Base-by-base conservation (phyloP, 176 grass and related monocot species). In the Oryza officinalis region DNA sequence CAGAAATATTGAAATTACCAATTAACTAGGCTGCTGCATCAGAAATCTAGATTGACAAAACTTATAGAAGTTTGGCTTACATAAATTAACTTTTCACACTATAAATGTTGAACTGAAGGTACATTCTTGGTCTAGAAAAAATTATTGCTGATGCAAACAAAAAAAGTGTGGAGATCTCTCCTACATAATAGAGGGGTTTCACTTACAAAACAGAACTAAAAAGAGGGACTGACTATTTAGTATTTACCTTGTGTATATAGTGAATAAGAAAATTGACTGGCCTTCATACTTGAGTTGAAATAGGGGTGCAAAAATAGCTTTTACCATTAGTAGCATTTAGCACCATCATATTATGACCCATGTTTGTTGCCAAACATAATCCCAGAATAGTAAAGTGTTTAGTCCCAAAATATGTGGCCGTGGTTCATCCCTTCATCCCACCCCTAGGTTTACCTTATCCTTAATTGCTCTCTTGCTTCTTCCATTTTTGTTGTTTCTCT, bases 381-480 rank as follows among this genome's bases (percentile, higher is more conserved):
- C 63, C 41, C 52, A 63, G 5, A 69, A 64, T 18, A 20, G 64
- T 18, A 80, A 31, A 75, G 6, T 33, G 46, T 75, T 90, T 68
- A 74, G 35, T 37, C 47, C 84, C 52, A 18, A 63, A 69, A 80
- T 90, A 80, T 75, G 80, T 84, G 89, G 84, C 9, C 80, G 50
- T 54, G 49, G 40, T 79, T 87, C 80, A 80, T 75, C 63, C 64
- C 80, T 71, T 83, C 50, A 80, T 87, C 69, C 30, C 72, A 87
- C 69, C 89, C 40, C 2, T 80, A 75, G 75, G 69, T 71, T 90
- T 87, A 74, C 80, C 89, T 90, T 90, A 87, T 87, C 84, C 63
- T 68, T 87, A 83, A 83, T 80, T 52, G 60, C 28, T 52, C 27
- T 78, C 44, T 83, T 70, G 80, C 49, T 79, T 69, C 65, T 90